Percentiles rank a stretch among this genome's conserved stretches.
These are phyloP conservation scores for Xerophyta viscosa DNA, from an alignment of 106 monocot species.

Conservation along the genomic window DNA sequence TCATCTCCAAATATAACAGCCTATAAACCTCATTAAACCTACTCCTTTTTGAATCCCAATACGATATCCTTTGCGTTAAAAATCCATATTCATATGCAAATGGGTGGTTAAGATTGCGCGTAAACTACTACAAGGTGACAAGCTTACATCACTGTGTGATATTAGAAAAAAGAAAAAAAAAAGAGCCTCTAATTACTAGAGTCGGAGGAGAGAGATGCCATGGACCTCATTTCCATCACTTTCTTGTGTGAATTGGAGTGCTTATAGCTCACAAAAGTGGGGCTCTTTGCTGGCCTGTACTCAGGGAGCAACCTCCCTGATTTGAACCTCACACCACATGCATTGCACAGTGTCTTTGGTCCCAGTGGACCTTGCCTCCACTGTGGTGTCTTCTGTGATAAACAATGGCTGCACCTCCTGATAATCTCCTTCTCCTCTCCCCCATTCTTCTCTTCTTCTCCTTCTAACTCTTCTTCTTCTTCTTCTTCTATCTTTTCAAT, in stretches of 20 bases:
- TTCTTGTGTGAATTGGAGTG: constrained; percentile 96
- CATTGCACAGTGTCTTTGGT: constrained; percentile 72
- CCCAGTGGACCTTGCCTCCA: constrained; percentile 84
- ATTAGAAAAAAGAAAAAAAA: too few relatives aligned
- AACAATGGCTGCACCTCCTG: constrained; percentile 70
- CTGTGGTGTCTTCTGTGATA: constrained; percentile 77
- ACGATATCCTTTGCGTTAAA: too few relatives aligned
- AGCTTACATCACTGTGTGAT: too few relatives aligned
- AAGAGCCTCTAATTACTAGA: too few relatives aligned
- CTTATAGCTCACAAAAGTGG: constrained; percentile 78
- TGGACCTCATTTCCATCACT: constrained; percentile 74
- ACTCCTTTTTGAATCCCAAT: too few relatives aligned
- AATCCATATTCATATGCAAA: too few relatives aligned
- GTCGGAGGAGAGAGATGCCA: constrained; percentile 12
- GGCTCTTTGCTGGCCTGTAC: constrained; percentile 85
- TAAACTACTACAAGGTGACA: too few relatives aligned
- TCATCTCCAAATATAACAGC: too few relatives aligned
- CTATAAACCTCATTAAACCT: too few relatives aligned
- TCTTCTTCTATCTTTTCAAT: not conserved
- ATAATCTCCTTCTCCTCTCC: constrained; percentile 5
- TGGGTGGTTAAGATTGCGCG: too few relatives aligned
- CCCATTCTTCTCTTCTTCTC: constrained; percentile 8
- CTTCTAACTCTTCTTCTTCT: constrained; percentile 4
- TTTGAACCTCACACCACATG: constrained; percentile 76
- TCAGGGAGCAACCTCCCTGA: constrained; percentile 73